Evolutionary conservation across 148 eudicot species (phyloP).

Genomic region (Spergularia bocconei): DNA sequence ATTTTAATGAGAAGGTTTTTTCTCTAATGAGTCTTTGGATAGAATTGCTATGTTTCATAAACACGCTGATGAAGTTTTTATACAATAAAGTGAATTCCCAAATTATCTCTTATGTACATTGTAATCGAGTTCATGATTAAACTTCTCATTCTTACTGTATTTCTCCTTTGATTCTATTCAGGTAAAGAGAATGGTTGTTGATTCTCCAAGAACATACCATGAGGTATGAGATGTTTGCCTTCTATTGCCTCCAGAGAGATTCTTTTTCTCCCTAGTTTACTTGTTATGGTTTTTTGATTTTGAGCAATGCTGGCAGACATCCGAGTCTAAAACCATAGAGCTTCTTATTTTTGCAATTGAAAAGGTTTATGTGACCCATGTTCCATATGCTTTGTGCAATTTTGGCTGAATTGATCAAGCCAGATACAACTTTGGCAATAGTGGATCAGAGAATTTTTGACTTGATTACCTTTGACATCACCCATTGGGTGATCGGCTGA

Average conservation of each 20-base stretch:
- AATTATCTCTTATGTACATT: not conserved
- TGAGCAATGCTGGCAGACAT: not conserved
- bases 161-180: constrained; percentile 32
- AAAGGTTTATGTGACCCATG: not conserved
- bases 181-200: constrained; percentile 91
- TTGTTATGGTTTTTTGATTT: not conserved
- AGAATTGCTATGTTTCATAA: not conserved
- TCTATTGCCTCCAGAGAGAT: not conserved
- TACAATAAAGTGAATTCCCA: not conserved
- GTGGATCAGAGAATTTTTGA: not conserved
- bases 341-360: not conserved
- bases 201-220: constrained; percentile 90
- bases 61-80: not conserved
- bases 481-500: no score
- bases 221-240: constrained; percentile 50
- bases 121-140: not conserved
- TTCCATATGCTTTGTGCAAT: constrained; percentile 14
- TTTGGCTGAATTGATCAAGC: not conserved
- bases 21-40: constrained; percentile 1
- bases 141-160: not conserved
- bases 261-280: no score
- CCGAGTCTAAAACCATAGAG: not conserved
- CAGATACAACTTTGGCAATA: not conserved
- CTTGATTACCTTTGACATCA: no score
- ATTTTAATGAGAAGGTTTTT: constrained; percentile 77